These are phyloP conservation scores for Vigna radiata DNA, from an alignment of 306 rosid genomes.

Conservation along the genomic window DNA sequence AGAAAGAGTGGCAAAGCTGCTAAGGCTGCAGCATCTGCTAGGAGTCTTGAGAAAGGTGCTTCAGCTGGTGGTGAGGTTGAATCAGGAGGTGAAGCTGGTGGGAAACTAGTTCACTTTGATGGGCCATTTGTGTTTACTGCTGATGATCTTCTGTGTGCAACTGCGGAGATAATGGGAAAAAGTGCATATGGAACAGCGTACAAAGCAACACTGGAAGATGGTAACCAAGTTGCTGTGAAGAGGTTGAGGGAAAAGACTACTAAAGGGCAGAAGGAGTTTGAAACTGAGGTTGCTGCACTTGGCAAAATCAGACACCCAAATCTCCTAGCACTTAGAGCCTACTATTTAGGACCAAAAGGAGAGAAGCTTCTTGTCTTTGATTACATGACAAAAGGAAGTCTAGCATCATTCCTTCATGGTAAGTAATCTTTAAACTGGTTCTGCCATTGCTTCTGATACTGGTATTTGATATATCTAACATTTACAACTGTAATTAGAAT, in stretches of 20 bases:
- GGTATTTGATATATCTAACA: not conserved
- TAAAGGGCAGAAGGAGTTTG: constrained; percentile 86
- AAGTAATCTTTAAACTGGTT: constrained; percentile 25
- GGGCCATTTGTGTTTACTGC: constrained; percentile 91
- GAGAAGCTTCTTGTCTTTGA: constrained; percentile 89
- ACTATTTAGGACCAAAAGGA: constrained; percentile 68
- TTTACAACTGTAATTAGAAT: constrained; percentile 46
- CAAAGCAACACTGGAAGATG: constrained; percentile 88
- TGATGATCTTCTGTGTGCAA: constrained; percentile 87
- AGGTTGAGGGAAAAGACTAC: constrained; percentile 89
- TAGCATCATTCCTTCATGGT: constrained; percentile 94
- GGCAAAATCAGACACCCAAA: constrained; percentile 82
- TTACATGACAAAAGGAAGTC: constrained; percentile 85
- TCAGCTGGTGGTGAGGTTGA: constrained; percentile 57
- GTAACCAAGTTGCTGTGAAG: constrained; percentile 85
- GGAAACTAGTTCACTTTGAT: constrained; percentile 79
- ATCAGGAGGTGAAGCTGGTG: constrained; percentile 82
- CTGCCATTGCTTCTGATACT: not conserved
- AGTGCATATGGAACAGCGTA: constrained; percentile 91
- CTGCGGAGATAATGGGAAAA: constrained; percentile 95
- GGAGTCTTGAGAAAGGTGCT: constrained; percentile 59
- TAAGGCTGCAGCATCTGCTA: constrained; percentile 53
- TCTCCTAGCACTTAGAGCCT: constrained; percentile 83
- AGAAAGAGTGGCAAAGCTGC: constrained; percentile 53
- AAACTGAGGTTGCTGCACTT: constrained; percentile 75